These are phyloP conservation scores for Trichosanthes cucumerina DNA, from an alignment of 306 rosid genomes.

Conservation along the genomic window DNA sequence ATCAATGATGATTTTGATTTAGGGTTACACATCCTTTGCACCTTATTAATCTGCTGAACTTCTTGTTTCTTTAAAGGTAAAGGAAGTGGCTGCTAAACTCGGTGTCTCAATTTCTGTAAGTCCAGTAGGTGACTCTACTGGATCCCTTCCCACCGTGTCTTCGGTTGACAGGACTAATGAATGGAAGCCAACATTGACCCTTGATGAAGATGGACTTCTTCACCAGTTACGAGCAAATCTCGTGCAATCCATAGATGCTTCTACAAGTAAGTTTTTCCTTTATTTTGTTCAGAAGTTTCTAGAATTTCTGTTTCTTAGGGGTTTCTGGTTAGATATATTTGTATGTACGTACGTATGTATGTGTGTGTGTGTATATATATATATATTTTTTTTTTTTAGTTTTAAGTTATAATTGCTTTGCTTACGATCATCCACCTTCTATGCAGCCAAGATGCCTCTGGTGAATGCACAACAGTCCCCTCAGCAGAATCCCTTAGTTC, in stretches of 20 bases:
- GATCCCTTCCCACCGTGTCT: conserved; percentile 41
- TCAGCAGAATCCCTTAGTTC: conserved; percentile 55
- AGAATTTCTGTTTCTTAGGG: conserved; percentile 7
- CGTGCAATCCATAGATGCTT: conserved; percentile 69
- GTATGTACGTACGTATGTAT: too few species aligned
- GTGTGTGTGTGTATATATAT: too few species aligned
- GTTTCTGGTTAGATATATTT: background rate
- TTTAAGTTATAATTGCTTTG: background rate
- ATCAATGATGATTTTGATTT: background rate
- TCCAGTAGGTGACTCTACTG: conserved; percentile 54
- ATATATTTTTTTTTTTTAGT: too few species aligned
- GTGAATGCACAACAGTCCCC: conserved; percentile 42
- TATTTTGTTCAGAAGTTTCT: conserved; percentile 6
- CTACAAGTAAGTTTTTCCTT: conserved; percentile 39
- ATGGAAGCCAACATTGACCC: conserved; percentile 69
- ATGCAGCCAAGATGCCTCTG: conserved; percentile 47
- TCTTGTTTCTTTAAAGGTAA: conserved; percentile 40
- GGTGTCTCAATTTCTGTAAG: conserved; percentile 63
- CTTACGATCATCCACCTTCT: conserved; percentile 15
- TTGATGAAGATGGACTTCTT: conserved; percentile 75
- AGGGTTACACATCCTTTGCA: background rate
- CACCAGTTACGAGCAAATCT: conserved; percentile 76
- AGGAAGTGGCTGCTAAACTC: conserved; percentile 69
- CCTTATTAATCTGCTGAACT: background rate
- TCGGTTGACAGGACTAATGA: conserved; percentile 56